Base-by-base conservation (phyloP, 164 flowering plant species). In the Nymphaea colorata region DNA sequence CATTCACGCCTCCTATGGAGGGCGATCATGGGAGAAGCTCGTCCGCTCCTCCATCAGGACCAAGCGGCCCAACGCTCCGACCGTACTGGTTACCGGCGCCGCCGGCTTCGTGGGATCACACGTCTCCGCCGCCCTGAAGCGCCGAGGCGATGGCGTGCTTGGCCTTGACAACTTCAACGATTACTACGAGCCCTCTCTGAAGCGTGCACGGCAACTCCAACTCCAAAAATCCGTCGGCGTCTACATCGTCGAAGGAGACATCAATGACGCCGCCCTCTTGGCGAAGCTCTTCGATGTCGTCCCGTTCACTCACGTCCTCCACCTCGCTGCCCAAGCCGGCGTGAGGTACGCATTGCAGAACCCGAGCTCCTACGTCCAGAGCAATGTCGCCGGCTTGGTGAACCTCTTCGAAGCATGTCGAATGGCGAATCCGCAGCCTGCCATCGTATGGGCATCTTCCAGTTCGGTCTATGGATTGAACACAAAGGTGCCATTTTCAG, bases 311-410 rank as follows among this genome's bases (percentile, higher is more conserved):
- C 98, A 93, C 63, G 93, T 93, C 14, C 86, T 90, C 90, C 98
- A 93, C 74, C 81, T 93, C 68, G 98, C 98, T 6, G 98, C 98
- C 3, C 98, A 93, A 71, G 98, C 98, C 10, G 98, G 98, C 1
- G 98, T 93, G 3, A 66, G 98, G 74, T 93, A 93, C 65, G 98
- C 98, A 8, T 86, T 93, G 95, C 79, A 88, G 64, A 93, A 93
- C 74, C 98, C 98, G 44, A 47, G 84, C 67, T 90, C 96, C 4
- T 93, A 93, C 71, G 91, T 93, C 57, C 95, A 87, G 73, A 88
- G 96, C 70, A 93, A 93, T 65, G 83, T 93, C 70, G 98, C 96
- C 64, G 98, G 98, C 8, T 66, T 90, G 47, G 96, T 93, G 69
- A 85, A 61, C 74, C 16, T 93, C 11, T 81, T 93, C 44, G 98